Percentiles rank a stretch among this genome's conserved stretches.
These are phyloP conservation scores for Plasmodium reichenowi DNA, from an alignment of 169 alveolate genomes.

Conservation along the genomic window DNA sequence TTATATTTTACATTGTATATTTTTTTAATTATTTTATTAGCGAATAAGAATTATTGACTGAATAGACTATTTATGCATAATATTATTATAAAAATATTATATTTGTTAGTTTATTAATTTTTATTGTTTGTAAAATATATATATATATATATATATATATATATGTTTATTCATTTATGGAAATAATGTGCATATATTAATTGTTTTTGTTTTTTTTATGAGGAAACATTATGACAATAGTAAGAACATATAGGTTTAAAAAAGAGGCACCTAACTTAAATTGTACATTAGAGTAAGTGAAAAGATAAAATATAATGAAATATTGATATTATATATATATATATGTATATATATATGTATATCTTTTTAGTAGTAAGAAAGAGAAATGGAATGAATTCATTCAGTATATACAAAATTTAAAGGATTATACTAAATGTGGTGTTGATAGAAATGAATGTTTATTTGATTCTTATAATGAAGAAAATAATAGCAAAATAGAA, in stretches of 20 bases:
- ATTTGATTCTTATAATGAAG: conserved; percentile 22
- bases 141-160: no score
- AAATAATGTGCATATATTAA: no score
- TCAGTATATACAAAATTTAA: conserved; percentile 44
- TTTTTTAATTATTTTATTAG: no score
- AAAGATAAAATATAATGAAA: not conserved
- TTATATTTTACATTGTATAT: no score
- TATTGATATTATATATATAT: not conserved
- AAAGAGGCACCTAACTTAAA: conserved; percentile 54
- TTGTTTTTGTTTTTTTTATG: not conserved
- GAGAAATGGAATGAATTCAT: conserved; percentile 46
- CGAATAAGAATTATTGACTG: no score
- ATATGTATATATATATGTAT: not conserved
- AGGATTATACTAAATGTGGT: conserved; percentile 8
- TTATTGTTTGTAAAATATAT: no score
- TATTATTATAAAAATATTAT: no score
- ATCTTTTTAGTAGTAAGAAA: conserved; percentile 18
- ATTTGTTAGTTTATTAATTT: no score
- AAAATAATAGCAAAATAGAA: conserved; percentile 18
- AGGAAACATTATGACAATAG: not conserved
- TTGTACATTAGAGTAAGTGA: conserved; percentile 32
- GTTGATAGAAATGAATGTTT: conserved; percentile 4
- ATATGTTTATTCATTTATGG: no score
- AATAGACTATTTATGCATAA: no score
- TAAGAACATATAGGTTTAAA: conserved; percentile 36